phyloP scores from a whole-genome alignment of 495 filamentous ascomycete species.

The Xylaria castorea region DNA sequence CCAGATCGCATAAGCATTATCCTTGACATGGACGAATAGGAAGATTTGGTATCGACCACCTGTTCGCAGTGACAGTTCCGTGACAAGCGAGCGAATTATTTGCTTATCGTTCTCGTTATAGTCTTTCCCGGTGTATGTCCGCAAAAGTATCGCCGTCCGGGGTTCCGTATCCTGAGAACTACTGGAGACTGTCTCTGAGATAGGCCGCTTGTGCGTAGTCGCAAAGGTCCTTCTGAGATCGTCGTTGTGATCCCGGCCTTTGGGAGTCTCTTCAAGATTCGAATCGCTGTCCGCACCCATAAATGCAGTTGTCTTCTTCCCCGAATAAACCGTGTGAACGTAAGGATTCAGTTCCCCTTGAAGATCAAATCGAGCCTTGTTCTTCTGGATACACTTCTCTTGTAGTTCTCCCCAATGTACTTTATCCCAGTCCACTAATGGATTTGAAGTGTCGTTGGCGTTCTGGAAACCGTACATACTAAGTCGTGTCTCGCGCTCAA shows the following conservation, averaged over 20 bases:
- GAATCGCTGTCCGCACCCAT: slow-evolving; percentile 19
- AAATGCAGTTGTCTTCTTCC: slow-evolving; percentile 29
- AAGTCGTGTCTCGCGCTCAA: slow-evolving; percentile 85
- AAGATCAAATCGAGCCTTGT: slow-evolving; percentile 64
- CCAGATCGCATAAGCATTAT: slow-evolving; percentile 62
- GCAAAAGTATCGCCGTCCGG: slow-evolving; percentile 74
- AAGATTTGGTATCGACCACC: slow-evolving; percentile 82
- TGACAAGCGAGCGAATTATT: slow-evolving; percentile 74
- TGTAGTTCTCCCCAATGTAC: slow-evolving; percentile 78
- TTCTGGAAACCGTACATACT: slow-evolving; percentile 78
- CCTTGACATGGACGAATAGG: slow-evolving; percentile 75
- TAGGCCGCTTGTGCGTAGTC: slow-evolving; percentile 25
- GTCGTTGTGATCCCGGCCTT: slow-evolving; percentile 21
- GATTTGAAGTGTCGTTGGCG: slow-evolving; percentile 42
- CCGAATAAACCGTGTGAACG: slow-evolving; percentile 37
- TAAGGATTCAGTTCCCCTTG: slow-evolving; percentile 42
- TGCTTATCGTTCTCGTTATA: slow-evolving; percentile 76
- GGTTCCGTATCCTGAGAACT: slow-evolving; percentile 41
- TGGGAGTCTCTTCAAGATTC: slow-evolving; percentile 23
- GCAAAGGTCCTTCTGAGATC: slow-evolving; percentile 20
- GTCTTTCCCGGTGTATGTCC: slow-evolving; percentile 69
- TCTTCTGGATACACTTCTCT: slow-evolving; percentile 64
- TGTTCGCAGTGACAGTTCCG: slow-evolving; percentile 72
- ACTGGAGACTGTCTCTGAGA: slow-evolving; percentile 24
- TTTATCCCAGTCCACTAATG: slow-evolving; percentile 65